phyloP scores from a whole-genome alignment of 805 yeast species.

The Saccharomycopsis vini region DNA sequence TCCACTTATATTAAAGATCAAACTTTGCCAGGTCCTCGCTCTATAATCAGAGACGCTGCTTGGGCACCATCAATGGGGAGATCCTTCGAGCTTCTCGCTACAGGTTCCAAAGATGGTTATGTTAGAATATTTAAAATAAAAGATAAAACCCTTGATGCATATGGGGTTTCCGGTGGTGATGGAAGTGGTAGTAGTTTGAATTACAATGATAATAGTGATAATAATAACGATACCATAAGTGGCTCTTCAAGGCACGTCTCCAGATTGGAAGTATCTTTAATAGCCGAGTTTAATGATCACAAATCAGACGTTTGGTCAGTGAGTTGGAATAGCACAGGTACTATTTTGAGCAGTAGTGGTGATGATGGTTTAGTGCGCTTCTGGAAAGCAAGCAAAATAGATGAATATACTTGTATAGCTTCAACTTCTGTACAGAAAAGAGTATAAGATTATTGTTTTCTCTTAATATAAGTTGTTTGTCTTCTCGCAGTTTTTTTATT shows the following conservation, averaged over 20 bases:
- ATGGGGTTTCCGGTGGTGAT: conserved; percentile 11
- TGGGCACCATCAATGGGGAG: conserved; percentile 99
- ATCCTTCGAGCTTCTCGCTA: conserved; percentile 78
- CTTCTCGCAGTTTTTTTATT: too few species aligned
- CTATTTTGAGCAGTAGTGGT: conserved; percentile 86
- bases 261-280: conserved; percentile 12
- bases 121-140: conserved; percentile 75
- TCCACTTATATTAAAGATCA: conserved; percentile 13
- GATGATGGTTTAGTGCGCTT: conserved; percentile 88
- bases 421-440: conserved; percentile 47
- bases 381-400: conserved; percentile 83
- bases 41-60: conserved; percentile 72
- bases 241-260: not conserved
- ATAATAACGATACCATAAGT: conserved; percentile 14
- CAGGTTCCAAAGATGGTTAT: conserved; percentile 92
- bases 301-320: conserved; percentile 93
- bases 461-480: not conserved
- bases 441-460: not conserved
- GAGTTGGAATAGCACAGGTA: conserved; percentile 90
- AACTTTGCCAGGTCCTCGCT: conserved; percentile 52
- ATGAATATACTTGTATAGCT: conserved; percentile 87
- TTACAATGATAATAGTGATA: conserved; percentile 14
- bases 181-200: conserved; percentile 14
- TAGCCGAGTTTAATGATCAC: conserved; percentile 68
- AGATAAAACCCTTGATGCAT: conserved; percentile 28